Base-by-base conservation (phyloP, 176 grass and related monocot species). In the Eleusine coracana region DNA sequence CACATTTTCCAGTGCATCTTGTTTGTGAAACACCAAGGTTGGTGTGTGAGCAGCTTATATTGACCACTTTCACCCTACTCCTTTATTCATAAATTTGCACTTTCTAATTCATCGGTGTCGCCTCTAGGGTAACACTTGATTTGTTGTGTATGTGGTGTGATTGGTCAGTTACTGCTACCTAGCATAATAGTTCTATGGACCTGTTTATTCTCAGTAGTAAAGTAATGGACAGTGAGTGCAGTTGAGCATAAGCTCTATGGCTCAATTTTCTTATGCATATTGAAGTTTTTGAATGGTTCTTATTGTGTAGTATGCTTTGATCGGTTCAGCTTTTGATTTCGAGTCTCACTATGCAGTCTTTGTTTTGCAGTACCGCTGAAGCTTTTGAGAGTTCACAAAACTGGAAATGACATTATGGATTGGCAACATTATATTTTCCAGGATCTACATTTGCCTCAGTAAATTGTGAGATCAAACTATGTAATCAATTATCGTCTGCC, bases 341-440 rank as follows among this genome's bases (percentile, higher is more conserved):
- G 14, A 2, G 9, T 25, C 58, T 61, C 58, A 25, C 29, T 29
- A 29, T 62, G 59, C 10, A 3, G 10, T 63, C 60, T 63, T 61
- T 28, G 25, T 63, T 62, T 62, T 29, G 60, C 60, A 63, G 60
- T 63, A 63, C 60, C 60, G 60, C 60, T 63, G 25, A 63, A 63
- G 25, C 25, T 29, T 63, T 29, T 63, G 23, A 29, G 60, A 29
- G 25, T 3, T 12, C 25, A 13, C 1, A 4, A 23, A 63, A 63
- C 23, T 28, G 25, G 58, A 62, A 62, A 13, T 23, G 10, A 25
- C 6, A 28, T 5, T 13, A 28, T 62, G 59, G 21, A 62, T 29
- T 29, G 25, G 60, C 1, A 63, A 63, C 60, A 5, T 60, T 21
- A 21, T 9, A 21, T 25, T 61, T 28, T 60, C 2, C 58, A 8